Percentiles rank a stretch among this genome's conserved stretches.
Conservation (phyloP, 148 eudicot species). For the Chenopodium album region DNA sequence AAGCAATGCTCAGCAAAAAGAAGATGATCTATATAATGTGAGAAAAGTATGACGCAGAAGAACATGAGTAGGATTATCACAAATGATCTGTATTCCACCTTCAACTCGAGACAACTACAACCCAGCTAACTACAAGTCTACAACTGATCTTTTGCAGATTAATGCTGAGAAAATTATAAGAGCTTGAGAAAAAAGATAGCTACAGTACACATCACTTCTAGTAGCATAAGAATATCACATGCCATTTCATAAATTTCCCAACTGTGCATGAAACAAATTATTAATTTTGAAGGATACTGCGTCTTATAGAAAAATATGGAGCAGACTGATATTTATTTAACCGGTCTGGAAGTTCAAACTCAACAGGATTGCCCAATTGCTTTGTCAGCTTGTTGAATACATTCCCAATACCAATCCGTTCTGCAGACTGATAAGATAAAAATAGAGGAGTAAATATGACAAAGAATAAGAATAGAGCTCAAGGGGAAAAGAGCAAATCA, state of each 20-base stretch:
- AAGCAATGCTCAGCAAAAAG: neutral
- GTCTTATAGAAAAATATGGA: slow-evolving; percentile 60
- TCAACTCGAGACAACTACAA: neutral
- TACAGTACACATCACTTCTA: neutral
- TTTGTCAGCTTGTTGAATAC: slow-evolving; percentile 60
- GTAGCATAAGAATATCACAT: neutral
- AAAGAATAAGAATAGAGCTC: neutral
- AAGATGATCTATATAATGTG: neutral
- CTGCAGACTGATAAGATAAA: slow-evolving; percentile 37
- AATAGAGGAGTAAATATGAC: neutral
- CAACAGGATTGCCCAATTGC: slow-evolving; percentile 69
- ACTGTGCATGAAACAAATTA: neutral
- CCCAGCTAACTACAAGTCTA: no score
- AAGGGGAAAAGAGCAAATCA: neutral
- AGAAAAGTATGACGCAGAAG: neutral
- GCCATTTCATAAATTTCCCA: neutral
- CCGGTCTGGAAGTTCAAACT: slow-evolving; percentile 91
- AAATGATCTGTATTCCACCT: neutral
- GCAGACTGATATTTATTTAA: slow-evolving; percentile 58
- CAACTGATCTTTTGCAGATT: neutral
- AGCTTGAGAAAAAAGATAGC: neutral
- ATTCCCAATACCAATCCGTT: slow-evolving; percentile 37
- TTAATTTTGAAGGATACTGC: slow-evolving; percentile 71
- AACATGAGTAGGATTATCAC: neutral
- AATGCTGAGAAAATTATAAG: neutral